Conservation (phyloP, 2,329 filamentous ascomycete genomes). For the Alternaria gaisen region DNA sequence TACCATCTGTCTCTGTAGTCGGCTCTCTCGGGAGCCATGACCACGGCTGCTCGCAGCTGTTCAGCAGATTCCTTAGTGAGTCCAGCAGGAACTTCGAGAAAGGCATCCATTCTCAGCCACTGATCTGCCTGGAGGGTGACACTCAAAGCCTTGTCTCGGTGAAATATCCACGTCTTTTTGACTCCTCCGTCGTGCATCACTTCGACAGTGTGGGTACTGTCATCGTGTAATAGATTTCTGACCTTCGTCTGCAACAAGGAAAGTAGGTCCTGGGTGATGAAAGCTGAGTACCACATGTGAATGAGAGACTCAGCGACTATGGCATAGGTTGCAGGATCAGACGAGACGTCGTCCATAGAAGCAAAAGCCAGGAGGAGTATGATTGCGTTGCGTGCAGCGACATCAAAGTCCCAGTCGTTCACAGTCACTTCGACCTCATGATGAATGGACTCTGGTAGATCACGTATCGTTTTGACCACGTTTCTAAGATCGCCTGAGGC, state of each 20-base stretch:
- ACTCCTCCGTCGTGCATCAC: neutral
- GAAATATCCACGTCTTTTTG: conserved; percentile 4
- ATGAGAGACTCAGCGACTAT: conserved; percentile 3
- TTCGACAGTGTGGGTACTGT: neutral
- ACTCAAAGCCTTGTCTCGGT: neutral
- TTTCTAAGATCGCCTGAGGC: conserved; percentile 4
- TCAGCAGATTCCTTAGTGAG: neutral
- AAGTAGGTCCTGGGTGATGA: neutral
- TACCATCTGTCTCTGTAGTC: conserved; percentile 10
- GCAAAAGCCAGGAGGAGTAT: conserved; percentile 6
- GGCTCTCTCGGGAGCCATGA: conserved; percentile 5
- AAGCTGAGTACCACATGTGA: conserved; percentile 12
- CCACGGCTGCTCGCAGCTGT: neutral
- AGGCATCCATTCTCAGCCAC: conserved; percentile 2
- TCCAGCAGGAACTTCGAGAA: neutral
- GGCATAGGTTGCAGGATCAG: neutral
- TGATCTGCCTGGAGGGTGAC: neutral
- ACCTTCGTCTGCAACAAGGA: neutral
- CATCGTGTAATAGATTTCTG: neutral
- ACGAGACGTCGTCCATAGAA: conserved; percentile 1
- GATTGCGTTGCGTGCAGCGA: conserved; percentile 11
- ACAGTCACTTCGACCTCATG: conserved; percentile 2
- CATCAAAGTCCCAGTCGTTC: conserved; percentile 12
- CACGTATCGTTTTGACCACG: conserved; percentile 6
- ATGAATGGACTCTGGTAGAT: conserved; percentile 1